Base-by-base conservation (phyloP, 2,329 filamentous ascomycete genomes). In the Pseudocercospora crystallina region DNA sequence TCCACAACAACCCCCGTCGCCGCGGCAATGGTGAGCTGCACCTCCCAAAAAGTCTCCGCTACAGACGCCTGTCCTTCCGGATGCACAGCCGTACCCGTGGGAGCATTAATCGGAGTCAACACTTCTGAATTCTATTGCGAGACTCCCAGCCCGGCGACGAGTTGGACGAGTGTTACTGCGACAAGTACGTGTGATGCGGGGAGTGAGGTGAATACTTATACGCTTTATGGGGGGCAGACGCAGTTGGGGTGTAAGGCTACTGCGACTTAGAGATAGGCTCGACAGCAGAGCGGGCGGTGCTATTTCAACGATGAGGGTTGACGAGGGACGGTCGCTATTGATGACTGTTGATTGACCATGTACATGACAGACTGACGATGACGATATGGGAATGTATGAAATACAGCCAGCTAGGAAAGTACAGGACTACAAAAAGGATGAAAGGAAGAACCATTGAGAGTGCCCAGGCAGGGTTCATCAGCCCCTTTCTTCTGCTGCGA, bases 51-150 rank as follows among this genome's bases (percentile, higher is more conserved):
- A 10, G 45, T 58, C 3, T 48, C 49, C 0, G 41, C 31, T 17
- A 41, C 30, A 33, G 43, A 31, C 8, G 52, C 35, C 5, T 58
- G 55, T 29, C 55, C 55, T 30, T 43, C 49, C 8, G 47, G 37
- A 14, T 58, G 55, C 20, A 38, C 34, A 10, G 54, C 51, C 0
- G 43, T 47, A 2, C 46, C 47, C 9, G 39, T 47, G 5, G 47
- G 51, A 5, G 47, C 47, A 11, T 32, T 53, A 26, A n/a, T 57
- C 3, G 54, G 54, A 8, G 32, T 54, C 12, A 51, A 46, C 2
- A 58, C 55, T 8, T 46, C 39, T n/a, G 47, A 45, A 1, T 58
- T 45, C 39, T 45, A 43, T 9, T 58, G 55, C 13, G 44, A 41
- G 3, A 13, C 38, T 4, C 20, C 30, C 2, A 32, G 47, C 0